Conservation (phyloP, 805 yeast species). For the Blastobotrys peoriensis region DNA sequence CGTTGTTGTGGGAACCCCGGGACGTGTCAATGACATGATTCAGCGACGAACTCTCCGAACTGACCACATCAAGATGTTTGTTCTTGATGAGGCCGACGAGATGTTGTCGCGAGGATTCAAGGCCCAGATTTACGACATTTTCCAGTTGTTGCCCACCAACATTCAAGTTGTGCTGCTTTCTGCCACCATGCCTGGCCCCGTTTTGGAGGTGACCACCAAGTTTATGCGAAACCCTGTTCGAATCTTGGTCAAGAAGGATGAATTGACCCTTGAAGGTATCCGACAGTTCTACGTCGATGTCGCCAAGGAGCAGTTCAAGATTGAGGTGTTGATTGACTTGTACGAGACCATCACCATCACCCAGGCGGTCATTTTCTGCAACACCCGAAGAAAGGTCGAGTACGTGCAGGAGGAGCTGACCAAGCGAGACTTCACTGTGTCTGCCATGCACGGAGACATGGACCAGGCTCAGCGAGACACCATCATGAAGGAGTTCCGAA, state of each 20-base stretch:
- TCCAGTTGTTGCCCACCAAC: slow-evolving; percentile 72
- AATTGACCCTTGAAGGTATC: slow-evolving; percentile 88
- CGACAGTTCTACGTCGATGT: slow-evolving; percentile 87
- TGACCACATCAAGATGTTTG: slow-evolving; percentile 75
- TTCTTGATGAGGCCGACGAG: slow-evolving; percentile 97
- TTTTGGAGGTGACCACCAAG: slow-evolving; percentile 83
- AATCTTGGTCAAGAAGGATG: slow-evolving; percentile 91
- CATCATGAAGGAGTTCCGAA: slow-evolving; percentile 93
- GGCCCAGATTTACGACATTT: slow-evolving; percentile 90
- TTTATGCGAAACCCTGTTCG: slow-evolving; percentile 92
- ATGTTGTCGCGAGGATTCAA: slow-evolving; percentile 88
- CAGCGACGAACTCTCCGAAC: slow-evolving; percentile 72
- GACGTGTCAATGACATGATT: slow-evolving; percentile 87
- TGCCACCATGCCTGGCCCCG: slow-evolving; percentile 91
- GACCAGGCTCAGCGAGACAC: slow-evolving; percentile 90
- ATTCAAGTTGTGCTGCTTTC: slow-evolving; percentile 91
- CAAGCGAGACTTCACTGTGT: slow-evolving; percentile 80
- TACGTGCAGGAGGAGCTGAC: slow-evolving; percentile 77
- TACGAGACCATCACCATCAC: slow-evolving; percentile 94
- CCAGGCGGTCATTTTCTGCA: slow-evolving; percentile 97
- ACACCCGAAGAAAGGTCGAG: slow-evolving; percentile 92
- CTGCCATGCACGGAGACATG: slow-evolving; percentile 96
- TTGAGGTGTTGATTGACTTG: slow-evolving; percentile 88
- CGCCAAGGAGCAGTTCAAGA: slow-evolving; percentile 89
- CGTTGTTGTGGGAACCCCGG: slow-evolving; percentile 95